Conservation (phyloP, 2,329 filamentous ascomycete genomes). For the Tolypocladium guangdongense region DNA sequence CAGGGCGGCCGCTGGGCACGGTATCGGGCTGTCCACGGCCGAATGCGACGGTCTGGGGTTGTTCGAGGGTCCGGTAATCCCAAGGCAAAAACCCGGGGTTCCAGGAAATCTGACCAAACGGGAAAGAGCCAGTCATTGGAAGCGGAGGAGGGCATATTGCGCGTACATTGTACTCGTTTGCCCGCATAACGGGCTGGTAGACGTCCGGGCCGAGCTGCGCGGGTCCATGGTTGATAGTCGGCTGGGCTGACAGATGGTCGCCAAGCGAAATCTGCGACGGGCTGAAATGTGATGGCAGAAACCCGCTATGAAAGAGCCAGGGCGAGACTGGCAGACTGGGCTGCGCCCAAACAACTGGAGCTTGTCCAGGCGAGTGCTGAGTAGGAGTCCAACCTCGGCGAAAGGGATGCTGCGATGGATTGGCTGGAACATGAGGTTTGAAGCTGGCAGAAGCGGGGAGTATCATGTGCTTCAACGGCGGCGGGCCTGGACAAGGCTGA, state of each 20-base stretch:
- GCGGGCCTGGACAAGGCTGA: constrained; percentile 61
- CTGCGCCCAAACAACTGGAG: neutral
- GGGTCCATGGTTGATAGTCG: constrained; percentile 6
- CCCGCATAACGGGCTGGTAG: constrained; percentile 22
- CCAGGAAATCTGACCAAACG: constrained; percentile 18
- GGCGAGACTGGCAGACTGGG: neutral
- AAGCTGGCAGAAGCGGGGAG: constrained; percentile 41
- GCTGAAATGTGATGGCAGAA: neutral
- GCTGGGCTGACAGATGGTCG: constrained; percentile 2
- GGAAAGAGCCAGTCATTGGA: constrained; percentile 17
- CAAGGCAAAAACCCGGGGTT: constrained; percentile 4
- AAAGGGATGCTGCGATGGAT: neutral
- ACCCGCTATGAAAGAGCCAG: neutral
- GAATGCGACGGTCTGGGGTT: neutral
- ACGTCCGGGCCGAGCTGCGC: constrained; percentile 8
- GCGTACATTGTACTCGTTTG: constrained; percentile 25
- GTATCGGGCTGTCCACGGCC: neutral
- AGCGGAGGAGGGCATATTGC: constrained; percentile 26
- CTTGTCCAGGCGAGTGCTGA: neutral
- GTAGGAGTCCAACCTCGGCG: neutral
- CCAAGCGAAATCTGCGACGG: neutral
- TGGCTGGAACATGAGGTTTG: constrained; percentile 7
- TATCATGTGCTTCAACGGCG: constrained; percentile 73
- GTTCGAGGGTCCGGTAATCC: constrained; percentile 3
- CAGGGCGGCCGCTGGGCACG: neutral